phyloP scores from a whole-genome alignment of 148 eudicot genomes.

The Arctostaphylos glauca region DNA sequence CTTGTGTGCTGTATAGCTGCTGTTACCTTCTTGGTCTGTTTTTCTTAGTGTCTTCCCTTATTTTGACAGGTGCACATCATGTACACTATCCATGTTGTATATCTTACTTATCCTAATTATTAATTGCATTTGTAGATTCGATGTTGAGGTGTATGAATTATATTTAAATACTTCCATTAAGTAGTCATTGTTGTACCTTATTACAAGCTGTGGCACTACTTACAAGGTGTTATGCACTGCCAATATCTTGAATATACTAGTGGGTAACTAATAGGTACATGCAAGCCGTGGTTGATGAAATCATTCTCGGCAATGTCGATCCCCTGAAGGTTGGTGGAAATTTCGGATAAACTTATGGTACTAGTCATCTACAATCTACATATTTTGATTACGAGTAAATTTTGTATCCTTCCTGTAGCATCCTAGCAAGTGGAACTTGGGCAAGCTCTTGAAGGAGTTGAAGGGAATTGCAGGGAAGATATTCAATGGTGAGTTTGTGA shows the following conservation, averaged over 20 bases:
- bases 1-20: not conserved
- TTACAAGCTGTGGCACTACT: not conserved
- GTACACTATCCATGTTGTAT: no score
- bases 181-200: not conserved
- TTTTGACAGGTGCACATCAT: no score
- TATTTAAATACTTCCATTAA: not conserved
- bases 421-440: constrained; percentile 73
- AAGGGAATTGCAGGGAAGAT: constrained; percentile 50
- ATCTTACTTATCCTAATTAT: no score
- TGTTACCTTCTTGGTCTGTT: not conserved
- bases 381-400: not conserved
- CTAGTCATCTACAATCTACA: not conserved
- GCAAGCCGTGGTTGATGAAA: constrained; percentile 94
- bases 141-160: no score
- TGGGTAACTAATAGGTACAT: constrained; percentile 61
- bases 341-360: constrained; percentile 2
- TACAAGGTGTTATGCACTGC: not conserved
- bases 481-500: constrained; percentile 52
- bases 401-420: constrained; percentile 42
- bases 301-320: constrained; percentile 56
- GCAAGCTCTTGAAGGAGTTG: constrained; percentile 65
- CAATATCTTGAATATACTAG: not conserved
- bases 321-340: constrained; percentile 56
- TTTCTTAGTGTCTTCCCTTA: not conserved
- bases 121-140: no score